phyloP scores from a whole-genome alignment of 2,329 filamentous ascomycete species.

The Zymoseptoria pseudotritici region DNA sequence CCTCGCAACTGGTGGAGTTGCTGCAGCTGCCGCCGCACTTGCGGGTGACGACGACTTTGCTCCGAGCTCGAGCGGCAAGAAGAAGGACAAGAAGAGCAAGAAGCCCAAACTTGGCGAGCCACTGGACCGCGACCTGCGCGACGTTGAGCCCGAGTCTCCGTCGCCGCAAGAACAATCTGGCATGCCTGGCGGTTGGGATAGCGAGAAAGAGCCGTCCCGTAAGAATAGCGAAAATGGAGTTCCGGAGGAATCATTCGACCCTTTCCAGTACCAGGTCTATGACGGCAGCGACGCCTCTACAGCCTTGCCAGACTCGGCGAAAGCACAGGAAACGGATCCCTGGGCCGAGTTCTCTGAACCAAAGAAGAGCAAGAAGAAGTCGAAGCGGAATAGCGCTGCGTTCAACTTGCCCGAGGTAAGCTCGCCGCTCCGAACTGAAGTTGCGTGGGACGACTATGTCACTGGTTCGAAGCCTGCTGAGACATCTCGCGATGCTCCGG shows the following conservation, averaged over 20 bases:
- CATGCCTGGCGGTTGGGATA: conserved; percentile 26
- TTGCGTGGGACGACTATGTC: conserved; percentile 39
- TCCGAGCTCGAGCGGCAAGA: conserved; percentile 19
- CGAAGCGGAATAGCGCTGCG: conserved; percentile 36
- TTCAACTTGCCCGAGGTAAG: conserved; percentile 36
- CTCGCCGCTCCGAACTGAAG: conserved; percentile 39
- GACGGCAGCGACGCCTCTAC: conserved; percentile 8
- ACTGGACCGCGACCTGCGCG: conserved; percentile 29
- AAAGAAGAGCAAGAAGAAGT: conserved; percentile 39
- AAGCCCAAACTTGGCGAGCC: conserved; percentile 28
- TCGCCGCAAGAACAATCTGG: conserved; percentile 5
- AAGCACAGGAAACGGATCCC: conserved; percentile 17
- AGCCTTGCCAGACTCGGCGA: conserved; percentile 5
- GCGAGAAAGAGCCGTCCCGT: conserved; percentile 11
- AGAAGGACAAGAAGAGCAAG: conserved; percentile 32
- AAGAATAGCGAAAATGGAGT: conserved; percentile 17
- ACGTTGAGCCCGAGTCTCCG: conserved; percentile 16
- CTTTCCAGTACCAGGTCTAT: conserved; percentile 14
- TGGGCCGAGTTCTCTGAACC: conserved; percentile 13
- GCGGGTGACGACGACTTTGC: conserved; percentile 17
- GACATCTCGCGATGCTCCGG: neutral
- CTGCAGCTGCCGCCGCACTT: conserved; percentile 17
- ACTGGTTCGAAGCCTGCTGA: conserved; percentile 7
- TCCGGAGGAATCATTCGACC: conserved; percentile 6
- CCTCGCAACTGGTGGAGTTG: conserved; percentile 22